Evolutionary conservation across 352 stramenopile species (phyloP).

Genomic region (Peronospora farinosa): DNA sequence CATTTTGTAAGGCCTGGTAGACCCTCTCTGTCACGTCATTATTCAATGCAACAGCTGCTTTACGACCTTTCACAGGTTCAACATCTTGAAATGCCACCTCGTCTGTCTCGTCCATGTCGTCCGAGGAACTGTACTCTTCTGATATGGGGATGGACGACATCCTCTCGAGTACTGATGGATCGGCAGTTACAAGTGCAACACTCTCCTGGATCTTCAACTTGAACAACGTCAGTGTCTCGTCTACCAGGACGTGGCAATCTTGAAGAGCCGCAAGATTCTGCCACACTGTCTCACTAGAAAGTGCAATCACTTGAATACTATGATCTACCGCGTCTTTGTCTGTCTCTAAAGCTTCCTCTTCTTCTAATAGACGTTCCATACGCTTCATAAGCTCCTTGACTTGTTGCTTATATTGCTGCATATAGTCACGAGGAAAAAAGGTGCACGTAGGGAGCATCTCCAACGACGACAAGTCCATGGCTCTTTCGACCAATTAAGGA

Average conservation of each 20-base stretch:
- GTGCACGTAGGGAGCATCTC: slow-evolving; percentile 44
- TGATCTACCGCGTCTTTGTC: slow-evolving; percentile 34
- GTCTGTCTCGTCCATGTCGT: slow-evolving; percentile 43
- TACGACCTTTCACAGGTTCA: slow-evolving; percentile 64
- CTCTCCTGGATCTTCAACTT: slow-evolving; percentile 66
- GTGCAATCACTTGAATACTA: slow-evolving; percentile 31
- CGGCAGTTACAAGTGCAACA: slow-evolving; percentile 36
- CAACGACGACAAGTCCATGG: slow-evolving; percentile 12
- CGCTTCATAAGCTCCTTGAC: slow-evolving; percentile 48
- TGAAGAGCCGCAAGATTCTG: slow-evolving; percentile 54
- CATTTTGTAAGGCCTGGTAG: slow-evolving; percentile 35
- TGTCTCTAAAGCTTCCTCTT: slow-evolving; percentile 51
- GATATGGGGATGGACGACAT: slow-evolving; percentile 40
- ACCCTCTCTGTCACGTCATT: slow-evolving; percentile 71
- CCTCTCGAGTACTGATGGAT: slow-evolving; percentile 36
- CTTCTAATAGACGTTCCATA: slow-evolving; percentile 52
- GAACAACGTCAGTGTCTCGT: slow-evolving; percentile 36
- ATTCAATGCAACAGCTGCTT: slow-evolving; percentile 67
- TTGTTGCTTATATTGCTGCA: slow-evolving; percentile 55
- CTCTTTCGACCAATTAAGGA: not conserved
- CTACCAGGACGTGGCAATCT: slow-evolving; percentile 43
- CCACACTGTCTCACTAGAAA: slow-evolving; percentile 54
- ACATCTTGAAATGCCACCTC: slow-evolving; percentile 65
- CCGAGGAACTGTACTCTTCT: slow-evolving; percentile 45
- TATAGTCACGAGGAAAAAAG: slow-evolving; percentile 51